Base-by-base conservation (phyloP, 2,329 filamentous ascomycete genomes). In the Lasiodiplodia sp. region DNA sequence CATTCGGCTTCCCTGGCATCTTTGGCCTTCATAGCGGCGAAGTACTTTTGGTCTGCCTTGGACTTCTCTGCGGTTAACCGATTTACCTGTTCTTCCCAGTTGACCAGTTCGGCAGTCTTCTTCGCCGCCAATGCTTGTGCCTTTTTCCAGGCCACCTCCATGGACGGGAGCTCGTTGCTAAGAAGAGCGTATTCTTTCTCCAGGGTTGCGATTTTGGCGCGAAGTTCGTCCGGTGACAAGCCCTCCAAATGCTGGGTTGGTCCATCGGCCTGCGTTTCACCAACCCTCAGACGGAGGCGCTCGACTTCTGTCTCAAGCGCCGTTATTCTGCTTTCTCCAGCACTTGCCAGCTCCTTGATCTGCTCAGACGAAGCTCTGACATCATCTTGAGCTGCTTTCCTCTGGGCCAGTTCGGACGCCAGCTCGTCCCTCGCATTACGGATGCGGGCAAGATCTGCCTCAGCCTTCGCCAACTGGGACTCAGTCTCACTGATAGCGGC, bases 31-130 rank as follows among this genome's bases (percentile, higher is more conserved):
- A 97, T 94, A 10, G 94, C 93, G 1, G 92, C 93, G 79, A 98
- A 98, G 78, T 97, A 99, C 80, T 98, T 98, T 77, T 98, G 95
- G 76, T 99, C 96, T 1, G 95, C 95, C 80, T 97, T 98, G 72
- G 91, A 90, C 83, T 99, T 99, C 80, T 99, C 94, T 0, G 93
- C 92, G 51, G 88, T 88, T 23, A 96, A 82, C 28, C 92, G 85
- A 21, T 88, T 83, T 47, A 95, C 84, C 71, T 91, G 92, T 68
- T 97, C 94, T 81, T 98, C 94, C 76, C 93, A 83, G 4, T 86
- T 85, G 6, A 86, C 83, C 65, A 92, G 89, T 71, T 97, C 94
- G 74, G 91, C 87, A 40, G 97, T 89, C 80, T 97, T 98, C 82
- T 93, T 95, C 64, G 91, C 90, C 8, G 94, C 94, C 69, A 97